A percentile compares a stretch with the other conserved stretches of the same genome.
phyloP scores from a whole-genome alignment of 768 basidiomycete genomes.

The Phlebiopsis gigantea region DNA sequence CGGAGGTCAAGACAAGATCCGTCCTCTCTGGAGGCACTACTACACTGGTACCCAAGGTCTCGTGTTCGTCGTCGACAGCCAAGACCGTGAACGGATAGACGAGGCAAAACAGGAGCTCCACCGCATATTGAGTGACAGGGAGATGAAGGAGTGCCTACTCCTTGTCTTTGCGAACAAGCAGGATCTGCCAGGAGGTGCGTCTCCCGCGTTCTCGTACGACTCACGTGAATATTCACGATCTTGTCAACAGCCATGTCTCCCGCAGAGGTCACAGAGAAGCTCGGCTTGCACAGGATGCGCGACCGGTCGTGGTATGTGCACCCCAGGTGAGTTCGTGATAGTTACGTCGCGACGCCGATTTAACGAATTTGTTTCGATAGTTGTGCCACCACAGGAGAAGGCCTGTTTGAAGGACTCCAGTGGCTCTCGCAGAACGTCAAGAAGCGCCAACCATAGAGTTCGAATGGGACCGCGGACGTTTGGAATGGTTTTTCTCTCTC shows the following conservation, averaged over 20 bases:
- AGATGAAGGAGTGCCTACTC: conserved; percentile 96
- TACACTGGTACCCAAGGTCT: conserved; percentile 98
- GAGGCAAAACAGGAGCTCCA: conserved; percentile 96
- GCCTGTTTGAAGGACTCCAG: conserved; percentile 93
- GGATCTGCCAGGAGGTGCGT: conserved; percentile 91
- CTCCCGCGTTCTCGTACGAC: not conserved
- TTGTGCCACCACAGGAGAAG: conserved; percentile 95
- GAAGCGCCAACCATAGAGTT: conserved; percentile 70
- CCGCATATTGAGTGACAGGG: conserved; percentile 91
- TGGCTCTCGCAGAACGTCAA: conserved; percentile 98
- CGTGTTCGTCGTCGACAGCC: conserved; percentile 97
- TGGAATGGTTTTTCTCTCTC: conserved; percentile 25
- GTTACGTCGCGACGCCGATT: not conserved
- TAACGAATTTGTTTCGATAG: conserved; percentile 33
- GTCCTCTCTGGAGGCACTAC: conserved; percentile 97
- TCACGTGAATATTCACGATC: not conserved
- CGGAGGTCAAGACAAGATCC: conserved; percentile 99
- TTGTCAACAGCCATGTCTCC: conserved; percentile 86
- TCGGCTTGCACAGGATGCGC: conserved; percentile 93
- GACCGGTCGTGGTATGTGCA: conserved; percentile 99
- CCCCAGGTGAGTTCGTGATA: conserved; percentile 64
- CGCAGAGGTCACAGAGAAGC: conserved; percentile 95
- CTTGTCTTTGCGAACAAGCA: conserved; percentile 99
- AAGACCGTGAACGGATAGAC: conserved; percentile 92
- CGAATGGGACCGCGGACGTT: conserved; percentile 12